Evolutionary conservation across 208 protist species (phyloP).

Genomic region (Acanthamoeba castellanii): DNA sequence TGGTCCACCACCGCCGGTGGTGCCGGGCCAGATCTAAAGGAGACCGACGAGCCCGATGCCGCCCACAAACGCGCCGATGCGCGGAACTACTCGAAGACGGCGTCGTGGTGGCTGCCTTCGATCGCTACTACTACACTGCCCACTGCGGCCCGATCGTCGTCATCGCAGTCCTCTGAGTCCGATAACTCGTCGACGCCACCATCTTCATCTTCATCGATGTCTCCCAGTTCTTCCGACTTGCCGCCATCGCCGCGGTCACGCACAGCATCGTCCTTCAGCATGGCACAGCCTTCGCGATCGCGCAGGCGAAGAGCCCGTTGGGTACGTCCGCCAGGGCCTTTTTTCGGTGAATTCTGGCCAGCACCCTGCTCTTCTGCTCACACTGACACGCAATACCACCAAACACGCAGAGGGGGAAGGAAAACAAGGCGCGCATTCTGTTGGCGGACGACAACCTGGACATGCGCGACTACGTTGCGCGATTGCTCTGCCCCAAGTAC

Average conservation of each 20-base stretch:
- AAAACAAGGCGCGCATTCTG: conserved; percentile 31
- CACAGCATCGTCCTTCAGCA: conserved; percentile 11
- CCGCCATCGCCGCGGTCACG: conserved; percentile 29
- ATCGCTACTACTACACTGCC: background rate
- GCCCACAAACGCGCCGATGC: background rate
- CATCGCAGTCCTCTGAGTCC: background rate
- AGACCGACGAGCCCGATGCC: background rate
- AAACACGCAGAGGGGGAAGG: background rate
- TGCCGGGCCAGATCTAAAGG: too few relatives aligned
- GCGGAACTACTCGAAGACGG: conserved; percentile 32
- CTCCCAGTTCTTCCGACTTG: background rate
- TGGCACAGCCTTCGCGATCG: background rate
- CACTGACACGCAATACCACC: background rate
- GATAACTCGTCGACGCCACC: background rate
- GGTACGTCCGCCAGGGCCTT: background rate
- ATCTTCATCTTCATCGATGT: background rate
- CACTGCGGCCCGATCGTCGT: background rate
- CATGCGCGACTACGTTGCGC: conserved; percentile 75
- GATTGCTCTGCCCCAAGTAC: conserved; percentile 44
- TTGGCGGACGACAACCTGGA: conserved; percentile 75
- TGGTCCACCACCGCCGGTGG: background rate
- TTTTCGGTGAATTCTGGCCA: background rate
- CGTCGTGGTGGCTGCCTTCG: conserved; percentile 64
- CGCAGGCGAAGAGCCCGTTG: background rate
- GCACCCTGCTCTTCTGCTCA: background rate